Base-by-base conservation (phyloP, 2,329 filamentous ascomycete genomes). In the Arthroderma sp. region DNA sequence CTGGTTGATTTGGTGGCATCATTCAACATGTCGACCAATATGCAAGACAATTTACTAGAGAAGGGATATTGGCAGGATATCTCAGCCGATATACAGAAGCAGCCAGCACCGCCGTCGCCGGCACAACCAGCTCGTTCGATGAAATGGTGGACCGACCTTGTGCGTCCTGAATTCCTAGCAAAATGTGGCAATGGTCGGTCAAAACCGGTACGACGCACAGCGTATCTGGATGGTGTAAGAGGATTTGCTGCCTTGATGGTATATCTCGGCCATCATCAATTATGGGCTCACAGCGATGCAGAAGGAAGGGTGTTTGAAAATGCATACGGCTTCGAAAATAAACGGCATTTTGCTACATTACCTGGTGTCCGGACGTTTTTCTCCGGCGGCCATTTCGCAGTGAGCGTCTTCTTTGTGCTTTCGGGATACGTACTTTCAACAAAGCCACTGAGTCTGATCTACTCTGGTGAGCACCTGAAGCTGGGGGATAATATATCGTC, bases 331-430 rank as follows among this genome's bases (percentile, higher is more conserved):
- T 51, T 36, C 49, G 44, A 31, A 43, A 45, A 43, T 36, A 47
- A 27, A 22, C 48, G 38, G 44, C 42, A 40, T 48, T 51, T 39
- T 47, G 44, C 40, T 43, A 43, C 27, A 46, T 43, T 38, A 40
- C 43, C 15, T 49, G 47, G 33, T 45, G 47, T 42, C 40, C 37
- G 27, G 45, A 51, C 41, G 42, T 49, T 45, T 57, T 68, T 49
- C 42, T 68, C 22, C 63, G 67, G 41, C 53, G 67, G 50, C 50
- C 67, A 28, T 64, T 66, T 45, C 63, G 65, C 3, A 66, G 68
- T 27, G 66, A 70, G 48, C 63, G 64, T 70, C 33, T 70, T 71
- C 55, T 71, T 71, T 51, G 62, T 70, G 31, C 62, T 71, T 28
- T 69, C 66, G 6, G 68, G 67, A 42, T 71, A 70, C 46, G 66